Conservation (phyloP, 257 asterid genomes). For the Dorcoceras hygrometricum region DNA sequence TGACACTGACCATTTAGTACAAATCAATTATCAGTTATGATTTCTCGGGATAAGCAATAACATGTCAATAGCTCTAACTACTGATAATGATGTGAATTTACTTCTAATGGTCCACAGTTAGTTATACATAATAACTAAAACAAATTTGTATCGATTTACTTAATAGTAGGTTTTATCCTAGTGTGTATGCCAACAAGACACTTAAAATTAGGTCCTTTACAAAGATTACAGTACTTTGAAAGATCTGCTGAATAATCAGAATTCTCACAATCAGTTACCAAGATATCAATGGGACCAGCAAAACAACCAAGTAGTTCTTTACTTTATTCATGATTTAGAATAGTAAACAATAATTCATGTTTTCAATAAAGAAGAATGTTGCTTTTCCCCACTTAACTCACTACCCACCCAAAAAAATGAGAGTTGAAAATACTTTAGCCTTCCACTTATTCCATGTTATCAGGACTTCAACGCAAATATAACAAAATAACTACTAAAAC, state of each 20-base stretch:
- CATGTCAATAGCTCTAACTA: no score
- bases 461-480: conserved; percentile 22
- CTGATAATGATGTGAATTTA: no score
- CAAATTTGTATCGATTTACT: no score
- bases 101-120: no score
- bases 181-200: not conserved
- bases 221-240: not conserved
- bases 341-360: not conserved
- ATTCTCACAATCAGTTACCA: not conserved
- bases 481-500: conserved; percentile 20
- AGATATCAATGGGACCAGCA: not conserved
- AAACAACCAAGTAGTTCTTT: not conserved
- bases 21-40: no score
- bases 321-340: conserved; percentile 13
- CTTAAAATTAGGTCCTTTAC: not conserved
- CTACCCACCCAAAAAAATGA: conserved; percentile 11
- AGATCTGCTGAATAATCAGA: no score
- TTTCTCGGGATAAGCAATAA: no score
- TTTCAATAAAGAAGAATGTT: conserved; percentile 18
- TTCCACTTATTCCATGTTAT: conserved; percentile 17
- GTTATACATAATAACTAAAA: no score
- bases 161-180: no score
- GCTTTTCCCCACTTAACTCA: conserved; percentile 8
- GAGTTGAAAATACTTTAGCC: conserved; percentile 11
- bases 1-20: no score